phyloP scores from a whole-genome alignment of 192 early-diverging fungal species.

The Backusella tarrabulga region DNA sequence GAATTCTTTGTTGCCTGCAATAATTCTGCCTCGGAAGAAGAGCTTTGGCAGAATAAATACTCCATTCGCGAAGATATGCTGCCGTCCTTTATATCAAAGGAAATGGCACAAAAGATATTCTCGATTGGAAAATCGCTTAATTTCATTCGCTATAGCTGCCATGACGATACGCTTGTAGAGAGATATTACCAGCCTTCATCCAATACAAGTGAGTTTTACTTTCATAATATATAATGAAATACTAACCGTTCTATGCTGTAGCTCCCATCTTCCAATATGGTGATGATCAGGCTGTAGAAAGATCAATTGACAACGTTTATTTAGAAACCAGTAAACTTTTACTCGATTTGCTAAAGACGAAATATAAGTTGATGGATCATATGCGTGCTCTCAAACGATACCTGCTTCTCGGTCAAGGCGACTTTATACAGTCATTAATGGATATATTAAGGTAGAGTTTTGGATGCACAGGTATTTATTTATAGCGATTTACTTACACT shows the following conservation, averaged over 20 bases:
- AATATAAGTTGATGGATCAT: constrained; percentile 85
- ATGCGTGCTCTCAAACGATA: constrained; percentile 85
- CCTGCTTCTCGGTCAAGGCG: constrained; percentile 89
- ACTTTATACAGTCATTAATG: constrained; percentile 91
- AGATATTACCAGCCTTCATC: constrained; percentile 10
- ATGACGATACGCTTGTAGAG: constrained; percentile 47
- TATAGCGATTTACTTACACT: not conserved
- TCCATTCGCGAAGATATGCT: constrained; percentile 74
- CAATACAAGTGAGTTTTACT: not conserved
- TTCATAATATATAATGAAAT: too few species aligned
- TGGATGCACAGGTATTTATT: not conserved
- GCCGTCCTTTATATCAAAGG: constrained; percentile 77
- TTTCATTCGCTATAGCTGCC: constrained; percentile 67
- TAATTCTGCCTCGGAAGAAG: constrained; percentile 54
- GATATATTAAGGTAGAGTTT: constrained; percentile 69
- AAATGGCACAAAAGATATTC: constrained; percentile 84
- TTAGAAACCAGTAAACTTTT: constrained; percentile 70
- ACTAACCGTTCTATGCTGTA: not conserved
- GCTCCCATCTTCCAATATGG: constrained; percentile 57
- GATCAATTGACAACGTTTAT: constrained; percentile 72
- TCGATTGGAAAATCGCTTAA: constrained; percentile 88
- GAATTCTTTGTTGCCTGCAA: constrained; percentile 88
- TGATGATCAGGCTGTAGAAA: constrained; percentile 68
- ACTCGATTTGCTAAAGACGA: constrained; percentile 72
- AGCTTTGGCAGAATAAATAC: constrained; percentile 86